These are phyloP conservation scores for Sonneratia caseolaris DNA, from an alignment of 345 rosid genomes.

Conservation along the genomic window DNA sequence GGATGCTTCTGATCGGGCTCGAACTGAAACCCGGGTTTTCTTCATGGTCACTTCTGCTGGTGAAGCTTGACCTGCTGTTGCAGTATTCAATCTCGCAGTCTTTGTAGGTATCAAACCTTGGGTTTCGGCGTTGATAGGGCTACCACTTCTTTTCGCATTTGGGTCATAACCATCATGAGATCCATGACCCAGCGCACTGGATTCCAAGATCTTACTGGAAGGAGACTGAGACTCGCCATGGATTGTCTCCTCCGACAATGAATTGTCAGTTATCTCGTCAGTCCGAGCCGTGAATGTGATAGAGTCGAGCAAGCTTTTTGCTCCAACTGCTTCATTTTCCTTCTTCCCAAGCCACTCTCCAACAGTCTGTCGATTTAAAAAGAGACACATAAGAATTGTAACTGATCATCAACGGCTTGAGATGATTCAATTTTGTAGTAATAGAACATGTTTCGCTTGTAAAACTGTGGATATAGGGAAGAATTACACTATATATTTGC, in stretches of 20 bases:
- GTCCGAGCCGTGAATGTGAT: neutral
- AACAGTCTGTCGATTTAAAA: neutral
- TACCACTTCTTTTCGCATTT: conserved; percentile 8
- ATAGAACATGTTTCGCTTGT: neutral
- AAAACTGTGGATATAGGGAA: no score
- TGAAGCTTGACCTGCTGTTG: conserved; percentile 17
- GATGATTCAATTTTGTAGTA: neutral
- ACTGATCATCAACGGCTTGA: neutral
- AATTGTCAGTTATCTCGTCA: neutral
- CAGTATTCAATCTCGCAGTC: conserved; percentile 28
- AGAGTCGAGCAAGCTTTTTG: neutral
- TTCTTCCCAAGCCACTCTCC: neutral
- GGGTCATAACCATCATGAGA: neutral
- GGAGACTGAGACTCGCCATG: neutral
- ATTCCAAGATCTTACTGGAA: neutral
- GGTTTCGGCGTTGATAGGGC: conserved; percentile 8
- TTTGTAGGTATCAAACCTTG: conserved; percentile 20
- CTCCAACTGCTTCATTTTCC: neutral
- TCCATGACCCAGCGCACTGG: neutral
- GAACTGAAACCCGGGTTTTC: conserved; percentile 51
- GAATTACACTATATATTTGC: no score
- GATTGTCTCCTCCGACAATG: neutral
- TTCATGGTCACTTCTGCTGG: conserved; percentile 36
- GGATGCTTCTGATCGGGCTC: conserved; percentile 40
- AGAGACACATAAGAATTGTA: neutral